phyloP scores from a whole-genome alignment of 768 basidiomycete genomes.

The Neoboletus brunneissimus region DNA sequence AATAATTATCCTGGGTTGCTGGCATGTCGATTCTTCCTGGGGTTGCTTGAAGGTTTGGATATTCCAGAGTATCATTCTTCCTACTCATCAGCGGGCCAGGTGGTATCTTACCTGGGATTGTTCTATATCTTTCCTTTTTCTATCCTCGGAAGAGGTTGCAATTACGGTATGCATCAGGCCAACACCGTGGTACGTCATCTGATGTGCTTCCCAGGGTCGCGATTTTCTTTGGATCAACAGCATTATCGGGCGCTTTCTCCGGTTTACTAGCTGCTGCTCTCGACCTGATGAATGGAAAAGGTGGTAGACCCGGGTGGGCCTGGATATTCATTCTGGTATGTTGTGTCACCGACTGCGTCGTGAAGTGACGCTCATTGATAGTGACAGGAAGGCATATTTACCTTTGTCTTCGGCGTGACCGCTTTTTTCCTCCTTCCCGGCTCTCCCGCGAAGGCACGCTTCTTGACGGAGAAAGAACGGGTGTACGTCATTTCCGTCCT shows the following conservation, averaged over 20 bases:
- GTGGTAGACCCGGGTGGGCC: conserved; percentile 55
- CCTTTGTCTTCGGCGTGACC: conserved; percentile 51
- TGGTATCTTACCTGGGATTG: conserved; percentile 56
- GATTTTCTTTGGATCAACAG: conserved; percentile 41
- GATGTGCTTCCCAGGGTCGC: conserved; percentile 32
- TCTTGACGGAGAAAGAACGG: conserved; percentile 52
- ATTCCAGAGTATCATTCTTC: not conserved
- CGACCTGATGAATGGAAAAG: conserved; percentile 50
- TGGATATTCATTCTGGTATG: conserved; percentile 57
- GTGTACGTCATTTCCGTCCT: conserved; percentile 38
- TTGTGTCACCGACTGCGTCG: not conserved
- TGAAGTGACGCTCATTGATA: not conserved
- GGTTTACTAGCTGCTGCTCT: conserved; percentile 64
- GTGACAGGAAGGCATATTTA: conserved; percentile 57
- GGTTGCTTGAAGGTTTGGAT: conserved; percentile 54
- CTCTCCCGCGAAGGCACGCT: conserved; percentile 43
- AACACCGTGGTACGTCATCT: conserved; percentile 1
- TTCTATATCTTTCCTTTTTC: conserved; percentile 55
- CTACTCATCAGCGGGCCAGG: conserved; percentile 32
- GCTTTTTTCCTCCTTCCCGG: conserved; percentile 50
- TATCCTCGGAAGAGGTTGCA: conserved; percentile 34
- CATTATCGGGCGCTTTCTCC: conserved; percentile 59
- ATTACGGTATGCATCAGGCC: conserved; percentile 9
- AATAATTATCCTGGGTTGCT: conserved; percentile 52
- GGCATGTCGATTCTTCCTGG: conserved; percentile 47